Evolutionary conservation across 108 stramenopile species (phyloP).

Genomic region (Skeletonema potamos): DNA sequence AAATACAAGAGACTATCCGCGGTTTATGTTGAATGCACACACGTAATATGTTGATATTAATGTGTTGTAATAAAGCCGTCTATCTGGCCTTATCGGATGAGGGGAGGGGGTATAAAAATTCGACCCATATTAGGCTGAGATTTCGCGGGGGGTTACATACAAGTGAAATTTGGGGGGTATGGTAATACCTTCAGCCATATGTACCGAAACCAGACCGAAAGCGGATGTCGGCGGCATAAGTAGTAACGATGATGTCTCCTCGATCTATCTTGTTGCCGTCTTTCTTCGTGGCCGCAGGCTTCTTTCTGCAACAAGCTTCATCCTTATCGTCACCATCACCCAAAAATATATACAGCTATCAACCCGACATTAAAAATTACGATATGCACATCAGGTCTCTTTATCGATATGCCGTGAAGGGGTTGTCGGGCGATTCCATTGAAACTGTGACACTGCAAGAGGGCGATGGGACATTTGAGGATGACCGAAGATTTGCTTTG

Average conservation of each 20-base stretch:
- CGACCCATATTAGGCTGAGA: too few relatives aligned
- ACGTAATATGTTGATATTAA: too few relatives aligned
- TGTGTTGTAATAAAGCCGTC: too few relatives aligned
- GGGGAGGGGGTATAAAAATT: too few relatives aligned
- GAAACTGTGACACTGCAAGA: slow-evolving; percentile 17
- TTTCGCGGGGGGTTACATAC: too few relatives aligned
- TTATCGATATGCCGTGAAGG: slow-evolving; percentile 65
- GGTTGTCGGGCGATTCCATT: slow-evolving; percentile 45
- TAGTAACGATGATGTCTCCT: not conserved
- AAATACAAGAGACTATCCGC: too few relatives aligned
- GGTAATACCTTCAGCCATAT: too few relatives aligned
- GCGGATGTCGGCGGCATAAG: too few relatives aligned
- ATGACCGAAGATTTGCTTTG: slow-evolving; percentile 67
- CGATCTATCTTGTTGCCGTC: not conserved
- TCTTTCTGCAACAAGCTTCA: not conserved
- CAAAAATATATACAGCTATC: not conserved
- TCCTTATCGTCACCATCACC: not conserved
- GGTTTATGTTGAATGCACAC: too few relatives aligned
- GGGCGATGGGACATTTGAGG: slow-evolving; percentile 57
- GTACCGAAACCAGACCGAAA: too few relatives aligned
- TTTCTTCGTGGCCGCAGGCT: not conserved
- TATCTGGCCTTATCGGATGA: too few relatives aligned
- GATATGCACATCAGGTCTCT: slow-evolving; percentile 40
- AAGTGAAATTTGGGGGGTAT: too few relatives aligned
- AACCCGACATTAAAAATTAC: slow-evolving; percentile 10